Percentiles rank a stretch among this genome's conserved stretches.
Conservation (phyloP, 371 early-diverging fungal species). For the Lichtheimia hyalospora region DNA sequence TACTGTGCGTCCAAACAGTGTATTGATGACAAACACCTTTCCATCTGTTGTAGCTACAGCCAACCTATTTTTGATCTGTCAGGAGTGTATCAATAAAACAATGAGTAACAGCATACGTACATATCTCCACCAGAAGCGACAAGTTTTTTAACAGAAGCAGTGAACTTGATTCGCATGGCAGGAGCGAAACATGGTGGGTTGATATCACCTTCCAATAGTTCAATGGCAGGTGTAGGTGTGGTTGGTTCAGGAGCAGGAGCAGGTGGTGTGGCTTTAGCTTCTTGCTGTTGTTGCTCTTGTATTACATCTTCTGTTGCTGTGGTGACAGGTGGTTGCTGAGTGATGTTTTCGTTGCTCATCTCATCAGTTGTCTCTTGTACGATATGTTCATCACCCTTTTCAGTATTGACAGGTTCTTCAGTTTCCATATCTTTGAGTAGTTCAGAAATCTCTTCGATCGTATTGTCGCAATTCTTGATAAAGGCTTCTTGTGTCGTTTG, state of each 20-base stretch:
- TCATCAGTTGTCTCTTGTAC: no score
- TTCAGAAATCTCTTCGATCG: slow-evolving; percentile 36
- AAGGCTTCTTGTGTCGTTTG: slow-evolving; percentile 15
- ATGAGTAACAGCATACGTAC: not conserved
- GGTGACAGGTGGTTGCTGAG: slow-evolving; percentile 5
- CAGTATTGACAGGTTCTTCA: not conserved
- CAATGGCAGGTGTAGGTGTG: no score
- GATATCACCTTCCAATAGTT: no score
- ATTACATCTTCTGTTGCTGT: not conserved
- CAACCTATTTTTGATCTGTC: not conserved
- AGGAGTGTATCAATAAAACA: not conserved
- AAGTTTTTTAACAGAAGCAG: not conserved
- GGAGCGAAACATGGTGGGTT: no score
- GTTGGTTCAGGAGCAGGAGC: not conserved
- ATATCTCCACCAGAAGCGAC: not conserved
- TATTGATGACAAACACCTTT: slow-evolving; percentile 4
- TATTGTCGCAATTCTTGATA: slow-evolving; percentile 33
- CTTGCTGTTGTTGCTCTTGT: not conserved
- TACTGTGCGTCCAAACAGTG: not conserved
- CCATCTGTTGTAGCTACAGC: slow-evolving; percentile 1
- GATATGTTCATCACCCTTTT: not conserved
- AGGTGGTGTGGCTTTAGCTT: not conserved
- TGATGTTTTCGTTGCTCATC: no score
- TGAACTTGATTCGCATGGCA: no score
- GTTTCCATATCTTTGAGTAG: slow-evolving; percentile 34